phyloP scores from a whole-genome alignment of 176 grass and related monocot genomes.

The Bromus sterilis region DNA sequence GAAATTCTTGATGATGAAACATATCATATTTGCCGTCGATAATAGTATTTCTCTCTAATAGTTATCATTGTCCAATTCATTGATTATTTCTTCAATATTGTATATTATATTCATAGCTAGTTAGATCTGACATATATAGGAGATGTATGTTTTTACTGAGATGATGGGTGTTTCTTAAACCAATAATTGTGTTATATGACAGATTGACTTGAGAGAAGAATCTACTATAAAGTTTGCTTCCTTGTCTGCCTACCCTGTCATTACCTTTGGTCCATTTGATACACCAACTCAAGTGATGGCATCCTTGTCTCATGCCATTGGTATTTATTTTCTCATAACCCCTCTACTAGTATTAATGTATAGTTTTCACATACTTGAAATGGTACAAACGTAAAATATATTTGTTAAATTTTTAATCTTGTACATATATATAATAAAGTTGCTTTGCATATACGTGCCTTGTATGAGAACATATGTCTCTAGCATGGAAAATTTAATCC shows the following conservation, averaged over 20 bases:
- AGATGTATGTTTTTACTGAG: not conserved
- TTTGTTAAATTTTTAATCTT: not conserved
- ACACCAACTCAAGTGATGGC: constrained; percentile 58
- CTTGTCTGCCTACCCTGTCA: constrained; percentile 46
- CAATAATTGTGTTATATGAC: not conserved
- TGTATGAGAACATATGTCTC: not conserved
- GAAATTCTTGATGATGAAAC: not conserved
- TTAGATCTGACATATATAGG: not conserved
- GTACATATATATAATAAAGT: not conserved
- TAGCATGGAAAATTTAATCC: not conserved
- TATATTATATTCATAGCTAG: not conserved
- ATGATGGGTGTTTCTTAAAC: not conserved
- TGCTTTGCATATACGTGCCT: not conserved
- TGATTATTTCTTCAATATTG: not conserved
- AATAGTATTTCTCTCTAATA: not conserved
- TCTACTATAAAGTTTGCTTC: constrained; percentile 53
- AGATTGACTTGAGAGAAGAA: constrained; percentile 75
- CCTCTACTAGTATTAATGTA: not conserved
- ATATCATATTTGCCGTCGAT: not conserved
- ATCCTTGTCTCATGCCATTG: constrained; percentile 74
- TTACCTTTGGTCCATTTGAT: constrained; percentile 84
- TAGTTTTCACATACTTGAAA: not conserved
- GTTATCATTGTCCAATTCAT: not conserved
- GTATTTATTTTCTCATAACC: constrained; percentile 31
- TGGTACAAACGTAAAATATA: not conserved